phyloP scores from a whole-genome alignment of 2,329 filamentous ascomycete species.

The Penicillium crustosum region DNA sequence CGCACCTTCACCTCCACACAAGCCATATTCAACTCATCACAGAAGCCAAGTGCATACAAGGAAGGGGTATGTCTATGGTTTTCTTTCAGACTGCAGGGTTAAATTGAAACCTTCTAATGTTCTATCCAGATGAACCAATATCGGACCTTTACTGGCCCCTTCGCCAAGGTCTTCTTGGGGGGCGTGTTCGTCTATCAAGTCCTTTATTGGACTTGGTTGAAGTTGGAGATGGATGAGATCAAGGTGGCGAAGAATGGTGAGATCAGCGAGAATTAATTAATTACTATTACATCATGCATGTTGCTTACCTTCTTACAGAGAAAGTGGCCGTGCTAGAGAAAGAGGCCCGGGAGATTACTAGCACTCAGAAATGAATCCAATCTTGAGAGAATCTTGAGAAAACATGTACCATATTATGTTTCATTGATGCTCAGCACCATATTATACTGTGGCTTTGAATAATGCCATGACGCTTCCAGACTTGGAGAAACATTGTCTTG shows the following conservation, averaged over 20 bases:
- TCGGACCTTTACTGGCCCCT: conserved; percentile 42
- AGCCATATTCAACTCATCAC: conserved; percentile 6
- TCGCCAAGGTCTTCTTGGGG: conserved; percentile 50
- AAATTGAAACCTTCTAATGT: neutral
- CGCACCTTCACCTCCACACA: conserved; percentile 12
- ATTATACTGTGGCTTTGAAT: conserved; percentile 10
- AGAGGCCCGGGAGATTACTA: conserved; percentile 36
- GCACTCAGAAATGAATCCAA: conserved; percentile 26
- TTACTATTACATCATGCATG: neutral
- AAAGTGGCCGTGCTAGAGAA: conserved; percentile 38
- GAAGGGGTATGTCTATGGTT: conserved; percentile 28
- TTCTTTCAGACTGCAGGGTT: neutral
- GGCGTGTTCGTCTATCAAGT: conserved; percentile 52
- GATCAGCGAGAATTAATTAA: neutral
- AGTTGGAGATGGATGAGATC: conserved; percentile 48
- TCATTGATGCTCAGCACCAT: neutral
- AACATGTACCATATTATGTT: conserved; percentile 15
- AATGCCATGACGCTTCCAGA: neutral
- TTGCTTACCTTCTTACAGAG: conserved; percentile 23
- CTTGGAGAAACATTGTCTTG: neutral
- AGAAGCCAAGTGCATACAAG: conserved; percentile 23
- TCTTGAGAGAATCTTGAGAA: neutral
- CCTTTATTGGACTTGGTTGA: conserved; percentile 50
- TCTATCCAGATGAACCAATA: conserved; percentile 40
- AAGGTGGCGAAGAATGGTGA: conserved; percentile 44